Base-by-base conservation (phyloP, 164 flowering plant species). In the Chimonanthus salicifolius region DNA sequence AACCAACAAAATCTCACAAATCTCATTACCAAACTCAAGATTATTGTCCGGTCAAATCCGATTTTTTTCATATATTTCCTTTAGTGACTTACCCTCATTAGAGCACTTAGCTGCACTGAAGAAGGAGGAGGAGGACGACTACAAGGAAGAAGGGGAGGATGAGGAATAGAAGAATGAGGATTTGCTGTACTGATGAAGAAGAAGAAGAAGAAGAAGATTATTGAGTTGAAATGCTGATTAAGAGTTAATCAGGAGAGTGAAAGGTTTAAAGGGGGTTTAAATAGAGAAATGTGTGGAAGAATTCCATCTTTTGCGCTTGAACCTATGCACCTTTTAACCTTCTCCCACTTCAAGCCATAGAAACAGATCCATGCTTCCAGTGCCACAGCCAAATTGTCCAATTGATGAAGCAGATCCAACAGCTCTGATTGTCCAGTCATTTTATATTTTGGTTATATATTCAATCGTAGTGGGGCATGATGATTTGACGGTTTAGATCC, bases 301-400 rank as follows among this genome's bases (percentile, higher is more conserved):
- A 73, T 73, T 81, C 77, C 73, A 67, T 51, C 76, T 78, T 85
- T 83, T 82, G 33, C 33, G 33, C 33, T 33, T 33, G 33, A 33
- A 33, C 33, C 33, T 33, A 33, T 33, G 33, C 33, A 33, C 33
- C 33, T 33, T 33, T 33, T 33, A 33, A 33, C 33, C 33, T 0
- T 33, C 33, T 33, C 33, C 33, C 33, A 33, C 33, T 33, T 33
- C 33, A 33, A 33, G 33, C 33, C 33, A 33, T 33, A 33, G 33
- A 33, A 33, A 33, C 60, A 3, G 60, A 4, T 54, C 15, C 15
- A 13, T 10, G 60, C 60, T 54, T 54, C 60, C 60, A 54, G 60
- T 54, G 60, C 15, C 15, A 54, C 15, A 16, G n/a, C 15, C 60
- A 16, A 54, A 54, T 10, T 54, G 60, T 10, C 13, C 60, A 0